Conservation (phyloP, 1,284 basidiomycete genomes). For the Fomes fomentarius region DNA sequence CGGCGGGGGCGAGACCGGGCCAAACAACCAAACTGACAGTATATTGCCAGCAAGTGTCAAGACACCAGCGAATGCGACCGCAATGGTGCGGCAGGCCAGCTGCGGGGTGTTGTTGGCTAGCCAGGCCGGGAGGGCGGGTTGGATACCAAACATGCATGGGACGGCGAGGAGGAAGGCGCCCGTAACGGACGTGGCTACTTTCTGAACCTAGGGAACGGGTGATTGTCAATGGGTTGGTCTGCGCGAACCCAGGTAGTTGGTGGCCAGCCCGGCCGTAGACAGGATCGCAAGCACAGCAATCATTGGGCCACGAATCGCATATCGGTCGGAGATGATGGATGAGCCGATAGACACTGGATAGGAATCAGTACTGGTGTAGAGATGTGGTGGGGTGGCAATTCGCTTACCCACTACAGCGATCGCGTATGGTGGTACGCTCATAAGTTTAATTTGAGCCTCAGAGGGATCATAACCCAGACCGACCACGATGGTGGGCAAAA, state of each 20-base stretch:
- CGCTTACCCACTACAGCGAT: constrained; percentile 21
- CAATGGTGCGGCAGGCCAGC: constrained; percentile 44
- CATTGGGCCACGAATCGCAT: no score
- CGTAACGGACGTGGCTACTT: constrained; percentile 61
- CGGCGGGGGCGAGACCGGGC: constrained; percentile 19
- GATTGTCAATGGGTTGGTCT: no score
- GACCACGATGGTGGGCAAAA: constrained; percentile 34
- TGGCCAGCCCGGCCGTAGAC: no score
- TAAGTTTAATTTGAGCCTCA: constrained; percentile 31
- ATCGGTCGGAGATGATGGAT: no score
- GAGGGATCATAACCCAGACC: constrained; percentile 28
- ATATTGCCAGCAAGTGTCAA: constrained; percentile 71
- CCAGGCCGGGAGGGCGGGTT: constrained; percentile 73
- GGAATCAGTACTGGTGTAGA: no score
- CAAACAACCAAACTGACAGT: constrained; percentile 50
- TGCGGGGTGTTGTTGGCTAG: constrained; percentile 73
- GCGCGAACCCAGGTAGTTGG: no score
- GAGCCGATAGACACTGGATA: no score
- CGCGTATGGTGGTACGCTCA: constrained; percentile 31
- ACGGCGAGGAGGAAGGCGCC: constrained; percentile 69
- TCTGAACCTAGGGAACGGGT: constrained; percentile 38
- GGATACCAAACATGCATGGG: constrained; percentile 70
- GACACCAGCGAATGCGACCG: constrained; percentile 60
- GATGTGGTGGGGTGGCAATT: no score
- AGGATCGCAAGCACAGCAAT: no score